These are phyloP conservation scores for Metschnikowia orientalis DNA, from an alignment of 805 yeast genomes.

Conservation along the genomic window DNA sequence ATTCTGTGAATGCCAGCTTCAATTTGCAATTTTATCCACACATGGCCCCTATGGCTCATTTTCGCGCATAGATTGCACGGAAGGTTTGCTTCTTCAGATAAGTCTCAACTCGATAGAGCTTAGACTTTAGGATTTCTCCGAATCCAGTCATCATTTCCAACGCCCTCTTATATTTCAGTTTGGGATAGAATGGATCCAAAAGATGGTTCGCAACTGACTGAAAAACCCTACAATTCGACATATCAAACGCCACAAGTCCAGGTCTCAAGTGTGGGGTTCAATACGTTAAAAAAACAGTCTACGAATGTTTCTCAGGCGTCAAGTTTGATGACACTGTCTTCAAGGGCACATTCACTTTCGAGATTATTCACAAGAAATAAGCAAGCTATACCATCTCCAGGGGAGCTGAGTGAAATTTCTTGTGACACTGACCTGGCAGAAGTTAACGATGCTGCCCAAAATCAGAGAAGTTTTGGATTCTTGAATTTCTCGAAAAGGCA, in stretches of 20 bases:
- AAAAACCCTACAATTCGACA: constrained; percentile 1
- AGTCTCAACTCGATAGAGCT: too few species aligned
- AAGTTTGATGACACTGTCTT: constrained; percentile 7
- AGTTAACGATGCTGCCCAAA: constrained; percentile 1
- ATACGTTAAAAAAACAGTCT: constrained; percentile 12
- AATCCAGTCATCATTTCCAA: too few species aligned
- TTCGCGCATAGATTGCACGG: too few species aligned
- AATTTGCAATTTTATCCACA: too few species aligned
- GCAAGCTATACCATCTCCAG: background rate
- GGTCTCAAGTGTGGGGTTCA: constrained; percentile 16
- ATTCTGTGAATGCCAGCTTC: too few species aligned
- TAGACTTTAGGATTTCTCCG: too few species aligned
- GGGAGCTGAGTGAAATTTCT: constrained; percentile 3
- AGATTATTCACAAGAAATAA: constrained; percentile 10
- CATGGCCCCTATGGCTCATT: too few species aligned
- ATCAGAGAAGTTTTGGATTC: constrained; percentile 1
- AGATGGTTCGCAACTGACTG: too few species aligned
- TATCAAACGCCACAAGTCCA: constrained; percentile 6
- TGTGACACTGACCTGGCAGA: background rate
- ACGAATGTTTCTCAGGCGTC: constrained; percentile 11
- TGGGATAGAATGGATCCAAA: too few species aligned
- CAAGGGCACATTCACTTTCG: constrained; percentile 3
- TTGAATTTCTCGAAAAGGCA: constrained; percentile 7
- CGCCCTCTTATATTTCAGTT: too few species aligned
- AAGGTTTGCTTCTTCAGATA: too few species aligned